These are phyloP conservation scores for Psidium friedrichsthalianum DNA, from an alignment of 345 rosid species.

Conservation along the genomic window DNA sequence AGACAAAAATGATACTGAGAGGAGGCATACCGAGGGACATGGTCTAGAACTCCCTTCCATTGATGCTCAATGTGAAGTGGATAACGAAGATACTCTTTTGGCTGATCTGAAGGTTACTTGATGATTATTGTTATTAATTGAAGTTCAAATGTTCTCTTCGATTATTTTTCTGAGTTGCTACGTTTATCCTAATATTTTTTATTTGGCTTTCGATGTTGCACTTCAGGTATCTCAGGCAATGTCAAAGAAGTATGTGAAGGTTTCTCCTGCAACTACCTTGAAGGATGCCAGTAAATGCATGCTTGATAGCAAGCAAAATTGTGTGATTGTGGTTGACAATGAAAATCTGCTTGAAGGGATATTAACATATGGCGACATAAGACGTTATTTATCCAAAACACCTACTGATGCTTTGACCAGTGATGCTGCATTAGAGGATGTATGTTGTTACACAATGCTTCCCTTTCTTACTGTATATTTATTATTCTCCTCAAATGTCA, in stretches of 20 bases:
- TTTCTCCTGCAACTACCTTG: conserved; percentile 37
- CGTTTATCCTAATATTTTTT: background rate
- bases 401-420: conserved; percentile 20
- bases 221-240: conserved; percentile 62
- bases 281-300: conserved; percentile 71
- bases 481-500: background rate
- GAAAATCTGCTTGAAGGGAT: conserved; percentile 76
- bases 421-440: conserved; percentile 43
- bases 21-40: conserved; percentile 35
- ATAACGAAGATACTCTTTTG: conserved; percentile 56
- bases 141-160: background rate
- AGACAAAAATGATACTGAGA: conserved; percentile 27
- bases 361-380: conserved; percentile 69
- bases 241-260: conserved; percentile 69
- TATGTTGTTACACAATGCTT: conserved; percentile 14
- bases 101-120: conserved; percentile 57
- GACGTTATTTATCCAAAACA: conserved; percentile 38
- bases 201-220: background rate
- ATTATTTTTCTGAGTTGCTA: background rate
- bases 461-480: background rate
- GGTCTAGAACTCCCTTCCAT: conserved; percentile 55
- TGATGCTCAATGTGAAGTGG: conserved; percentile 35
- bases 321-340: conserved; percentile 59
- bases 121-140: background rate
- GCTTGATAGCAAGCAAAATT: conserved; percentile 57